These are phyloP conservation scores for Quercus cerris DNA, from an alignment of 306 rosid genomes.

Conservation along the genomic window DNA sequence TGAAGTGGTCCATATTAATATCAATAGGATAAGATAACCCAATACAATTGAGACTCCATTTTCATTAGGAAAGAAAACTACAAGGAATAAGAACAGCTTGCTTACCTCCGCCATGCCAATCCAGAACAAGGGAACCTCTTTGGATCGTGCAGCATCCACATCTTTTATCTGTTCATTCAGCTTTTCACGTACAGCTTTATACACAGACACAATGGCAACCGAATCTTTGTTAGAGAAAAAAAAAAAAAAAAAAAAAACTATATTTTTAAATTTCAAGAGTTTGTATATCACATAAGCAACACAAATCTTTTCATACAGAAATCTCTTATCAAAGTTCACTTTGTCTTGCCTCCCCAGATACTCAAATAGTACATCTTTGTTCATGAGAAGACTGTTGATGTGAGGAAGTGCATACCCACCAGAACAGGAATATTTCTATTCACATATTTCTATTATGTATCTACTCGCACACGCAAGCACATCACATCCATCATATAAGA, in stretches of 20 bases:
- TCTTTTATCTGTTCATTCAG: conserved; percentile 68
- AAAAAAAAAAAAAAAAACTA: background rate
- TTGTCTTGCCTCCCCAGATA: background rate
- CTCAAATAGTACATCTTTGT: background rate
- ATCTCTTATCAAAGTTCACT: background rate
- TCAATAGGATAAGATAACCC: background rate
- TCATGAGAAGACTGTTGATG: background rate
- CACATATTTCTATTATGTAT: background rate
- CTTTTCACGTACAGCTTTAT: conserved; percentile 57
- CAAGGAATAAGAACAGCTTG: background rate
- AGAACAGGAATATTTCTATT: background rate
- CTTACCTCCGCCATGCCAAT: conserved; percentile 94
- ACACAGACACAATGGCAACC: conserved; percentile 9
- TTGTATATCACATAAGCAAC: background rate
- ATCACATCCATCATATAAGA: background rate
- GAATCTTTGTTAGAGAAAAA: background rate
- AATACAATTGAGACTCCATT: background rate
- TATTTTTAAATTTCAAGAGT: background rate
- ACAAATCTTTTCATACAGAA: background rate
- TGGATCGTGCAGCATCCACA: conserved; percentile 62
- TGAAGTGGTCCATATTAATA: background rate
- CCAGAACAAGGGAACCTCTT: conserved; percentile 77
- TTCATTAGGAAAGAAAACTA: background rate
- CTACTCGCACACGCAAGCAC: background rate
- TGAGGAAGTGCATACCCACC: background rate